Percentiles rank a stretch among this genome's conserved stretches.
Evolutionary conservation across 306 rosid species (phyloP).

Genomic region (Corylus avellana): DNA sequence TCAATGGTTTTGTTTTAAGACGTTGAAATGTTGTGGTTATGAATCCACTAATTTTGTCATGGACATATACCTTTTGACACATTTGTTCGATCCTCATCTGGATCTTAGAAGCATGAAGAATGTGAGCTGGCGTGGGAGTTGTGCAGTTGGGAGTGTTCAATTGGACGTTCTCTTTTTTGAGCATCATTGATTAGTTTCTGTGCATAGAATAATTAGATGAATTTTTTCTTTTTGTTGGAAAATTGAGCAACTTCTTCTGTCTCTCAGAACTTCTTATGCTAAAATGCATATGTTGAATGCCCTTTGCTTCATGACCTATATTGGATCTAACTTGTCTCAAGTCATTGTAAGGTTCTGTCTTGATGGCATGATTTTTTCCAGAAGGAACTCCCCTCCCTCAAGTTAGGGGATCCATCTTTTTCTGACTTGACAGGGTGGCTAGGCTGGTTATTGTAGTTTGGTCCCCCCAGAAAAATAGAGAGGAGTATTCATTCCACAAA

Average conservation of each 20-base stretch:
- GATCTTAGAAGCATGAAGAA: not conserved
- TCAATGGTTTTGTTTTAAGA: not conserved
- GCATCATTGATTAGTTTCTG: not conserved
- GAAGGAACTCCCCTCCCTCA: not conserved
- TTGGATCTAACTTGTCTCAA: slow-evolving; percentile 11
- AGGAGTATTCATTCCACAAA: slow-evolving; percentile 13
- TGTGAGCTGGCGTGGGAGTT: not conserved
- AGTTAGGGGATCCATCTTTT: too few species aligned
- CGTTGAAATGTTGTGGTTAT: not conserved
- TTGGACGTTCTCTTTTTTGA: not conserved
- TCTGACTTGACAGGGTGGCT: too few species aligned
- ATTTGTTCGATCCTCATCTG: slow-evolving; percentile 2
- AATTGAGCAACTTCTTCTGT: slow-evolving; percentile 11
- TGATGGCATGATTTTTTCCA: slow-evolving; percentile 8
- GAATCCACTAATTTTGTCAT: not conserved
- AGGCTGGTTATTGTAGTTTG: too few species aligned
- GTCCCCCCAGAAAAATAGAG: not conserved
- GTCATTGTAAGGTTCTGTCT: slow-evolving; percentile 15
- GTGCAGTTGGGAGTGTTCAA: not conserved
- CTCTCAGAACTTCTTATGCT: not conserved
- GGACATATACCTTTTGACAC: not conserved
- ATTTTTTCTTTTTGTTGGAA: not conserved
- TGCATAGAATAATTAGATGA: not conserved
- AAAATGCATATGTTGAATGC: slow-evolving; percentile 15
- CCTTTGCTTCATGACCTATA: not conserved